These are phyloP conservation scores for Fusarium caatingaense DNA, from an alignment of 2,329 filamentous ascomycete species.

Conservation along the genomic window DNA sequence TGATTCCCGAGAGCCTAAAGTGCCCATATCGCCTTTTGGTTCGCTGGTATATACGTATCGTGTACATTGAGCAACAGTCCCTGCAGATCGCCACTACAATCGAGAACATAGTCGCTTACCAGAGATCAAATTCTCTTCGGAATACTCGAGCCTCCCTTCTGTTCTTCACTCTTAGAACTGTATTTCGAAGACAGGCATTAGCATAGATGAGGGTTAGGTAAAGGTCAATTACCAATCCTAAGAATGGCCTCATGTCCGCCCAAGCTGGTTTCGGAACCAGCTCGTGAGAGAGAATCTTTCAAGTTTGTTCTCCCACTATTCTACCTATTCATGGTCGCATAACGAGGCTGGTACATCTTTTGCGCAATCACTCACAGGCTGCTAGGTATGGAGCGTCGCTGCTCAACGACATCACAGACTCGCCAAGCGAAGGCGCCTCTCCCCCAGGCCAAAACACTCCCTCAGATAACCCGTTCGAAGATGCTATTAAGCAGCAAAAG, in stretches of 20 bases:
- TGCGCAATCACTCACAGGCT: background rate
- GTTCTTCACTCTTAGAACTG: background rate
- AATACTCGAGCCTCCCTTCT: background rate
- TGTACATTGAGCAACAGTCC: background rate
- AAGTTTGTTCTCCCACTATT: constrained; percentile 19
- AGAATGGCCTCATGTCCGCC: constrained; percentile 15
- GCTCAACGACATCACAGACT: constrained; percentile 17
- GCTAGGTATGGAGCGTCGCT: constrained; percentile 28
- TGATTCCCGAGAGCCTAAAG: background rate
- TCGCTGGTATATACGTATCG: background rate
- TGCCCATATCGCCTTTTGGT: background rate
- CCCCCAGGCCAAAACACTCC: background rate
- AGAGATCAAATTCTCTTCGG: background rate
- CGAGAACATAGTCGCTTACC: background rate
- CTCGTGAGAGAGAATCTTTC: constrained; percentile 31
- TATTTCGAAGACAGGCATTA: background rate
- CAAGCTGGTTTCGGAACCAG: constrained; percentile 26
- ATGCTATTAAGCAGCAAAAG: background rate
- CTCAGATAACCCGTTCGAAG: background rate
- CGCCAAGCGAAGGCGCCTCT: constrained; percentile 18
- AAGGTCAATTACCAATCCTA: background rate
- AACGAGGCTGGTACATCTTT: too few species aligned
- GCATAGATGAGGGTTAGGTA: background rate
- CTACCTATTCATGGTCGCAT: background rate
- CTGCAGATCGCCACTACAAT: constrained; percentile 2